Evolutionary conservation across 1,139 yeast species (phyloP), one percentile per base, ranked within the genome.

Genomic region (Geotrichum klebahnii): DNA sequence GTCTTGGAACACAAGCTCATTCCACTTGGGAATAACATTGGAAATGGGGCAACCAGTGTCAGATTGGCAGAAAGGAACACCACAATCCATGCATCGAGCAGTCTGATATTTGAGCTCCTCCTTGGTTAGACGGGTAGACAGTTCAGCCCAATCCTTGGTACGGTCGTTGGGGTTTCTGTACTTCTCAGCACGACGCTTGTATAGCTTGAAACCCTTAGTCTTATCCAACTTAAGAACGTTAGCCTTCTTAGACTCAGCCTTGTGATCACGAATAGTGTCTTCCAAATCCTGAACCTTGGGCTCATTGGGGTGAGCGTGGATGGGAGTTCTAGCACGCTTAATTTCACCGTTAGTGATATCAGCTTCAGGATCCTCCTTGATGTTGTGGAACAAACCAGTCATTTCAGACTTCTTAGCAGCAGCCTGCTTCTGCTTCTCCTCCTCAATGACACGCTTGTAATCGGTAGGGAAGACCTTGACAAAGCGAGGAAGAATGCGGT

Each of bases 21-120:
- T 92, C 94, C 97, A 92, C 72, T 90, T 90, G 59, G 98, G 98
- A 74, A 92, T 92, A 61, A 90, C 82, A 70, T 92, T 92, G 54
- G 97, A 89, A 60, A 92, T 85, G 53, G 98, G 98, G 74, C 98
- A 92, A 56, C 98, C 98, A 45, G 96, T 85, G 69, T 92, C 97
- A 39, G 96, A 84, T 65, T 94, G 95, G 76, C 98, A 92, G 80
- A 90, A 92, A 55, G 98, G 98, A 62, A 92, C 95, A 74, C 98
- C 98, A 76, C 98, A 92, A 72, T 92, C 98, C 96, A 92, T 92
- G 78, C 98, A 92, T 71, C 98, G 81, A n/a, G 97, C 97, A 52
- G 97, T 87, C 73, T 92, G 97, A 65, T 78, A 78, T 66, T 82
- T 80, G 66, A 92, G 82, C 60, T 92, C 97, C 51, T 85, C 90